Percentiles rank a stretch among this genome's conserved stretches.
Conservation (phyloP, 1,139 yeast genomes). For the Suhomyces wounanorum region DNA sequence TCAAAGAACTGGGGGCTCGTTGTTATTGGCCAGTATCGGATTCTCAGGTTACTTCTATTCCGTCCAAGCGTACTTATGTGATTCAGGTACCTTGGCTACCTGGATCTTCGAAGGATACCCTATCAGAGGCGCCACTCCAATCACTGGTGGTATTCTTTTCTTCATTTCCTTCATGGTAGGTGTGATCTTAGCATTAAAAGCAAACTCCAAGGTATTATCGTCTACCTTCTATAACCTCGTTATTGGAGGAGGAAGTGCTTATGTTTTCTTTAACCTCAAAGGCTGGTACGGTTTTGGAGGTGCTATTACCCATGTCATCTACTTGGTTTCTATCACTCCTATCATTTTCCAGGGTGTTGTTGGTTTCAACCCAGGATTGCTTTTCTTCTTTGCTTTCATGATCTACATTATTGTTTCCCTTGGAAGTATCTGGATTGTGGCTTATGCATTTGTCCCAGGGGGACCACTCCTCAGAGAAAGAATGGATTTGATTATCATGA, state of each 20-base stretch:
- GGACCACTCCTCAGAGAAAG: slow-evolving; percentile 88
- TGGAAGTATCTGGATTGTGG: slow-evolving; percentile 95
- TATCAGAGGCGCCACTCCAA: slow-evolving; percentile 80
- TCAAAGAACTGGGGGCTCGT: slow-evolving; percentile 36
- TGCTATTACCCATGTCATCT: slow-evolving; percentile 64
- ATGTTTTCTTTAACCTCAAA: slow-evolving; percentile 48
- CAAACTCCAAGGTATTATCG: slow-evolving; percentile 29
- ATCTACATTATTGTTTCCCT: slow-evolving; percentile 59
- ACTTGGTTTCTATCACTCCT: slow-evolving; percentile 67
- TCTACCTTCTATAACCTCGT: slow-evolving; percentile 31
- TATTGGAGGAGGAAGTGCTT: slow-evolving; percentile 54
- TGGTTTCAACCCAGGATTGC: slow-evolving; percentile 57
- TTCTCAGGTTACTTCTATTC: slow-evolving; percentile 78
- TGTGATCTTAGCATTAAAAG: slow-evolving; percentile 32
- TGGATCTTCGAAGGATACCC: slow-evolving; percentile 98
- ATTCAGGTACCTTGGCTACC: slow-evolving; percentile 77
- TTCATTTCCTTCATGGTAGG: slow-evolving; percentile 64
- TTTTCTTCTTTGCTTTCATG: slow-evolving; percentile 61
- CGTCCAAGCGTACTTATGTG: slow-evolving; percentile 73
- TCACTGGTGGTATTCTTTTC: slow-evolving; percentile 81
- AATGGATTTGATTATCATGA: slow-evolving; percentile 67
- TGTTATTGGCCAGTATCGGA: slow-evolving; percentile 61
- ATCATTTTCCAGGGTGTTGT: slow-evolving; percentile 58
- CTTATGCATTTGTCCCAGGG: slow-evolving; percentile 97
- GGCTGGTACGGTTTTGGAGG: slow-evolving; percentile 90